Conservation (phyloP, 306 rosid species). For the Ziziphus jujuba region DNA sequence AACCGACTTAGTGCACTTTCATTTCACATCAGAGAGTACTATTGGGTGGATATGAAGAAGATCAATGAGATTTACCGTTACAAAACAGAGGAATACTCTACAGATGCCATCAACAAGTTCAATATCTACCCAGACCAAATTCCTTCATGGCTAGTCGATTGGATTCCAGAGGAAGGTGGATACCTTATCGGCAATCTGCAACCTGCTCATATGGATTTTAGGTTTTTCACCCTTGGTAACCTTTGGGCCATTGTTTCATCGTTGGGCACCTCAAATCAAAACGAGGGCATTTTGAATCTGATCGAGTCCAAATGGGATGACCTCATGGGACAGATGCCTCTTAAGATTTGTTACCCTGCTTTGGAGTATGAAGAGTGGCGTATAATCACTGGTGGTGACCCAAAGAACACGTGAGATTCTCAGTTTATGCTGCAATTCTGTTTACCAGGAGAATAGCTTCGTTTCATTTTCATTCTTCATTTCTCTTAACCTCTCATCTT, state of each 20-base stretch:
- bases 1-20: constrained; percentile 88
- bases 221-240: constrained; percentile 89
- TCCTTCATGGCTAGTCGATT: constrained; percentile 90
- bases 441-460: neutral
- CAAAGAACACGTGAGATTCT: constrained; percentile 82
- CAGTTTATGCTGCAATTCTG: constrained; percentile 4
- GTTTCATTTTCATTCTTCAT: neutral
- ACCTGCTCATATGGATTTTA: constrained; percentile 96
- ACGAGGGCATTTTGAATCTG: constrained; percentile 64
- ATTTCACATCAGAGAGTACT: constrained; percentile 87
- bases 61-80: constrained; percentile 92
- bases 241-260: constrained; percentile 90
- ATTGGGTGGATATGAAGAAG: constrained; percentile 85
- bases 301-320: constrained; percentile 94
- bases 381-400: constrained; percentile 87
- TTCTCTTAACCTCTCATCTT: constrained; percentile 7
- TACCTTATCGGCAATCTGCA: constrained; percentile 89
- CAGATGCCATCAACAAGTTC: constrained; percentile 89
- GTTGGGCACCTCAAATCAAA: constrained; percentile 69
- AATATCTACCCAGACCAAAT: constrained; percentile 97
- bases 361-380: constrained; percentile 89
- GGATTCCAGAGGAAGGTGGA: constrained; percentile 91
- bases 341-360: constrained; percentile 88
- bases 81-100: constrained; percentile 88
- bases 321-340: constrained; percentile 80